Conservation (phyloP, 2,329 filamentous ascomycete genomes). For the Alternaria gaisen region DNA sequence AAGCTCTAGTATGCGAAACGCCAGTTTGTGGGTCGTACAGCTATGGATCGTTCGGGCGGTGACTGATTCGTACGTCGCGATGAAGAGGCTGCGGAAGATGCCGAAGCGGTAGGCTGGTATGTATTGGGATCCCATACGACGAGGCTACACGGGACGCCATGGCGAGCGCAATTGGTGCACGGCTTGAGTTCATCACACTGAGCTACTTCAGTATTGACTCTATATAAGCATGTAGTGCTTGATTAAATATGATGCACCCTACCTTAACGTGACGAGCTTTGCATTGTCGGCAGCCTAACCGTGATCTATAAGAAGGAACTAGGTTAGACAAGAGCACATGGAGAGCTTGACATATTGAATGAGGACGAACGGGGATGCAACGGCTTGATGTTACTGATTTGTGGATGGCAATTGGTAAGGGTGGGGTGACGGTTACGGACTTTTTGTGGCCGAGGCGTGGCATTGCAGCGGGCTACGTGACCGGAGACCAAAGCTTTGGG, state of each 20-base stretch:
- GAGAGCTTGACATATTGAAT: neutral
- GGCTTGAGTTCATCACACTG: conserved; percentile 52
- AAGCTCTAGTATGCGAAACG: neutral
- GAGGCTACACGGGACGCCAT: conserved; percentile 49
- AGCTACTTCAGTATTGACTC: conserved; percentile 20
- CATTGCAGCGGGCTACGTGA: conserved; percentile 32
- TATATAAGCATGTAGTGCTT: conserved; percentile 12
- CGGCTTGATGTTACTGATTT: conserved; percentile 6
- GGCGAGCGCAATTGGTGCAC: conserved; percentile 49
- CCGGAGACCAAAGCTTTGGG: conserved; percentile 15
- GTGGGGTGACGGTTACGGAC: conserved; percentile 27
- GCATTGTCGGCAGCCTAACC: conserved; percentile 47
- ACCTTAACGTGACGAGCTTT: conserved; percentile 52
- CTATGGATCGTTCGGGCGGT: conserved; percentile 21
- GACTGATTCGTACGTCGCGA: conserved; percentile 24
- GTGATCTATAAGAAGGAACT: conserved; percentile 21
- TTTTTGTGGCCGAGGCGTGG: conserved; percentile 51
- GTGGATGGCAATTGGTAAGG: conserved; percentile 10
- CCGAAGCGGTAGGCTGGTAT: conserved; percentile 19
- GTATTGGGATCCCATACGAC: conserved; percentile 36
- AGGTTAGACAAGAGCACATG: conserved; percentile 5
- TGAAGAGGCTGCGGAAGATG: conserved; percentile 20
- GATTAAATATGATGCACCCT: conserved; percentile 11
- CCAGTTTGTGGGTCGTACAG: conserved; percentile 22
- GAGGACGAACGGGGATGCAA: neutral